Conservation (phyloP, 495 filamentous ascomycete species). For the Penicillium arizonense region DNA sequence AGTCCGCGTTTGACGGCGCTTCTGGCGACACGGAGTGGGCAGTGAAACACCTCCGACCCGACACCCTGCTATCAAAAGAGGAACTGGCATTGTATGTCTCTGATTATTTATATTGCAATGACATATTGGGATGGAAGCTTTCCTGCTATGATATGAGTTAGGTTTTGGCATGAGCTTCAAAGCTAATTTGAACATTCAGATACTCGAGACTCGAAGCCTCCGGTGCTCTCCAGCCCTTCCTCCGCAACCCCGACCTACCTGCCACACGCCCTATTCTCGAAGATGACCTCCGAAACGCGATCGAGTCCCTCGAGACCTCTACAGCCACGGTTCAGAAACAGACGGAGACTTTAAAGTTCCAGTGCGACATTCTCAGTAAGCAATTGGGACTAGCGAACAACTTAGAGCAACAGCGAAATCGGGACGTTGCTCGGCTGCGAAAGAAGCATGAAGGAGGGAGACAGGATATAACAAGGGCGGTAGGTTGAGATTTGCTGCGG, state of each 20-base stretch:
- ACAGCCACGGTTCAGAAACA: conserved; percentile 37
- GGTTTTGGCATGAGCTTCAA: too few relatives aligned
- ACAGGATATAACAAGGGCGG: conserved; percentile 34
- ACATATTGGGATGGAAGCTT: too few relatives aligned
- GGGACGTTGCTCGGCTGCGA: conserved; percentile 30
- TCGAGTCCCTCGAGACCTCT: conserved; percentile 35
- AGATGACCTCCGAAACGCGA: conserved; percentile 38
- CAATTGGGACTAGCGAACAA: conserved; percentile 24
- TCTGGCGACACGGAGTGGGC: conserved; percentile 31
- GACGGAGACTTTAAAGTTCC: conserved; percentile 27
- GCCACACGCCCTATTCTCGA: conserved; percentile 40
- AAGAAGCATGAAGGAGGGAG: conserved; percentile 38
- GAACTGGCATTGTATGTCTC: conserved; percentile 35
- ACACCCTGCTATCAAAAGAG: conserved; percentile 41
- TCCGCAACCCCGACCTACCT: conserved; percentile 22
- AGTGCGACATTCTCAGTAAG: conserved; percentile 30
- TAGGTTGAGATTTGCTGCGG: conserved; percentile 13
- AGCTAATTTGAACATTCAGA: conserved; percentile 18
- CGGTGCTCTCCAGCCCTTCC: conserved; percentile 27
- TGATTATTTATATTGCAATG: too few relatives aligned
- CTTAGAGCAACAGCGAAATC: conserved; percentile 20
- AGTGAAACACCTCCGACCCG: conserved; percentile 27
- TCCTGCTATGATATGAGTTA: too few relatives aligned
- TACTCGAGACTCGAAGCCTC: conserved; percentile 33
- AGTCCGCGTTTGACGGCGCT: conserved; percentile 26